Evolutionary conservation across 169 alveolate species (phyloP), one percentile per base, ranked within the genome.

Genomic region (Theileria parva): DNA sequence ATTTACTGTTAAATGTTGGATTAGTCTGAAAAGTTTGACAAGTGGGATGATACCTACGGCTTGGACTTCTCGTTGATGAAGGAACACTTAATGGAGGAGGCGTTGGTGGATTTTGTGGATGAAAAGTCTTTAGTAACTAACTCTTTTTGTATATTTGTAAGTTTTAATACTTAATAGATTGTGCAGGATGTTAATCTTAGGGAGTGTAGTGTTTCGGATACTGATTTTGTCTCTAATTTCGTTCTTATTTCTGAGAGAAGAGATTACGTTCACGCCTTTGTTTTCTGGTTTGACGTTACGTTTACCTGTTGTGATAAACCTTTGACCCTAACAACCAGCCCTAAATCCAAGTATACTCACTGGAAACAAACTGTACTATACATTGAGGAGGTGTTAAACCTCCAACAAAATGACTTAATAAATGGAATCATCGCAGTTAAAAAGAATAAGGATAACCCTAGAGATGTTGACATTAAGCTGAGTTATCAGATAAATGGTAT

Each of bases 41-140:
- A 91, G 87, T 98, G 99, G 99, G 93, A 94, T 72, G 93, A 95
- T 83, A 97, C 97, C 37, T 97, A 97, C 88, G 99, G 98, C 23
- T 94, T 97, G 70, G 96, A 97, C 87, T 97, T 97, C 96, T 89
- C 97, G 12, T 83, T 96, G 66, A 94, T 98, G 77, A 89, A 95
- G 77, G 77, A 77, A 44, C 86, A 95, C 89, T 91, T 92, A 61
- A 86, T 97, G 76, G 97, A 90, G 76, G 99, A 97, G 86, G 99
- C 99, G n/a, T 81, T 97, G 39, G 97, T 97, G 19, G 99, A 96
- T 85, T 77, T 80, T 34, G 97, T 95, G 32, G 96, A 95, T 53
- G 94, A 84, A 64, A 87, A 92, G 75, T 93, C 95, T 39, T 79
- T 96, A 23, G 95, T 88, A n/a, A 95, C 97, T 23, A 92, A 85